Evolutionary conservation across 352 stramenopile genomes (phyloP).

Genomic region (Plasmopara halstedii): DNA sequence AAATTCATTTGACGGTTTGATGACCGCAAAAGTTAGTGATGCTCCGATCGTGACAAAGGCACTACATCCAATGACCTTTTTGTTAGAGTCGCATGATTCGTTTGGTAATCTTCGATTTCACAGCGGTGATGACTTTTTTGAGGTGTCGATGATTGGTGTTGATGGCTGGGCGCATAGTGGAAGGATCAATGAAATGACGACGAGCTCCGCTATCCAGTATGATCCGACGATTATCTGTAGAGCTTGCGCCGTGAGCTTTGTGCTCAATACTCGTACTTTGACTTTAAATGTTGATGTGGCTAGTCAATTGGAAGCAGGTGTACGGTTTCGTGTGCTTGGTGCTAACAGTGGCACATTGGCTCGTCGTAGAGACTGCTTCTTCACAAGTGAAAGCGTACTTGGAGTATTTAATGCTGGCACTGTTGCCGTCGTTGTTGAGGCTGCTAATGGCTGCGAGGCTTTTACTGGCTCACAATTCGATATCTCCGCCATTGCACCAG

Average conservation of each 20-base stretch:
- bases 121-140: constrained; percentile 68
- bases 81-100: constrained; percentile 70
- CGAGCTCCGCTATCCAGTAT: constrained; percentile 28
- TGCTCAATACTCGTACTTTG: constrained; percentile 32
- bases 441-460: constrained; percentile 44
- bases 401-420: constrained; percentile 21
- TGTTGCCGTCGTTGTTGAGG: constrained; percentile 35
- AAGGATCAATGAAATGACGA: constrained; percentile 74
- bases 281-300: constrained; percentile 53
- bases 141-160: constrained; percentile 75
- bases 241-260: constrained; percentile 46
- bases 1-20: constrained; percentile 57
- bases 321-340: constrained; percentile 50
- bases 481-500: constrained; percentile 47
- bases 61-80: constrained; percentile 52
- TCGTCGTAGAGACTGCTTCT: constrained; percentile 54
- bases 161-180: constrained; percentile 83
- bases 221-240: constrained; percentile 44
- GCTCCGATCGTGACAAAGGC: constrained; percentile 23
- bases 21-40: constrained; percentile 27
- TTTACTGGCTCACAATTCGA: constrained; percentile 36
- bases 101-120: constrained; percentile 84
- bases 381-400: constrained; percentile 43
- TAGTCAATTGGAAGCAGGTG: constrained; percentile 42
- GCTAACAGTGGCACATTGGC: constrained; percentile 53